Evolutionary conservation across 768 basidiomycete species (phyloP), one percentile per base, ranked within the genome.

Genomic region (Phanerodontia chrysosporium): DNA sequence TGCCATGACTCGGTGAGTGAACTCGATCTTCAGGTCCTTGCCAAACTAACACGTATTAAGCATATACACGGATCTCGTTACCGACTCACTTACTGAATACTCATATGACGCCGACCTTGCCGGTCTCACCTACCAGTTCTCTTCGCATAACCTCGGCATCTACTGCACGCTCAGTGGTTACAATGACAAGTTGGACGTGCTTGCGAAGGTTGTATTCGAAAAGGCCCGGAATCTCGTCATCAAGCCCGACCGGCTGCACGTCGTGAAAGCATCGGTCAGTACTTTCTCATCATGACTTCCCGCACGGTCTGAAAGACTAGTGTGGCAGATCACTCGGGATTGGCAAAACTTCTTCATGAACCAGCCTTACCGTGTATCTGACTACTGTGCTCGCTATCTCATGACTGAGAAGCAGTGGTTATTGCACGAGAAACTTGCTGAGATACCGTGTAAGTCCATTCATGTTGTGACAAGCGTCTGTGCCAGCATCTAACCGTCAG

Each of bases 41-140:
- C 8, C 8, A 9, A 24, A 45, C 29, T 51, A 27, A 49, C n/a
- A 10, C 6, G 4, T 32, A 51, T 9, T 55, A 44, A 92, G 91
- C 55, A 74, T 99, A 13, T 95, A 86, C 72, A 77, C 85, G 53
- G 90, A 95, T 62, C 79, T 98, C 30, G 89, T 98, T 64, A 85
- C 83, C 28, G 97, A 99, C 67, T 83, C 91, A 2, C 82, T 98
- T 52, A 86, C 86, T 6, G 97, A 99, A 73, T 94, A 89, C 65
- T 78, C 92, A 0, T 98, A 98, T 69, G 88, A 95, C 67, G 97
- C 97, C 12, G 88, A 90, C 44, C 81, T 98, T 25, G 97, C 96
- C 14, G 95, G 95, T 27, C 79, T 98, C 35, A 75, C 77, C 4
- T 98, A 95, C 71, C 79, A 74, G 61, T 80, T 95, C 60, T 73